These are phyloP conservation scores for Camelina sativa DNA, from an alignment of 345 rosid species.

Conservation along the genomic window DNA sequence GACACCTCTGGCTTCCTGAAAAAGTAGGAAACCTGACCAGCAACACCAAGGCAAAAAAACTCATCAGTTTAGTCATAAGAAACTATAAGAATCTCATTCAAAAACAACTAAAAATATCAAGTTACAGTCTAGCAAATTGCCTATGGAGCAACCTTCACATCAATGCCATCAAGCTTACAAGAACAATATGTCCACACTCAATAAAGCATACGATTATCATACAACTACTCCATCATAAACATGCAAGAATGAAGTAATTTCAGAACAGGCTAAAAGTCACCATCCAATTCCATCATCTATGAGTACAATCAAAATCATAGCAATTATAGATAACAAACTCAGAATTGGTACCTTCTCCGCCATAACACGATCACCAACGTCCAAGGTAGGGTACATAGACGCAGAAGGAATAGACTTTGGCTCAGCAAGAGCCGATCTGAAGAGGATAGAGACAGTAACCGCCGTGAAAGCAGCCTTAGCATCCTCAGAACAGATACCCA, in stretches of 20 bases:
- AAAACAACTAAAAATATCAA: conserved; percentile 1
- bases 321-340: not conserved
- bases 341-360: conserved; percentile 72
- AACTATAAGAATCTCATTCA: not conserved
- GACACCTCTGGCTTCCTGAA: conserved; percentile 86
- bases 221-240: not conserved
- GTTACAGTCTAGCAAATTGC: not conserved
- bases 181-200: conserved; percentile 5
- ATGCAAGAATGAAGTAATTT: not conserved
- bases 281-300: not conserved
- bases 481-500: conserved; percentile 70
- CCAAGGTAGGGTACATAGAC: conserved; percentile 90
- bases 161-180: conserved; percentile 13
- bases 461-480: conserved; percentile 87
- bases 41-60: conserved; percentile 19
- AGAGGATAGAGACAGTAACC: conserved; percentile 73
- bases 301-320: not conserved
- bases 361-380: conserved; percentile 79
- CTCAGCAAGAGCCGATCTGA: conserved; percentile 81
- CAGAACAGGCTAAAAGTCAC: not conserved
- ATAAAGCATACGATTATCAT: conserved; percentile 1
- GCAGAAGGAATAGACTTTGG: conserved; percentile 83
- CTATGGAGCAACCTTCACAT: conserved; percentile 7
- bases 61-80: conserved; percentile 3
- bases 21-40: conserved; percentile 73